Conservation (phyloP, 352 stramenopile species). For the Phytophthora pseudosyringae region DNA sequence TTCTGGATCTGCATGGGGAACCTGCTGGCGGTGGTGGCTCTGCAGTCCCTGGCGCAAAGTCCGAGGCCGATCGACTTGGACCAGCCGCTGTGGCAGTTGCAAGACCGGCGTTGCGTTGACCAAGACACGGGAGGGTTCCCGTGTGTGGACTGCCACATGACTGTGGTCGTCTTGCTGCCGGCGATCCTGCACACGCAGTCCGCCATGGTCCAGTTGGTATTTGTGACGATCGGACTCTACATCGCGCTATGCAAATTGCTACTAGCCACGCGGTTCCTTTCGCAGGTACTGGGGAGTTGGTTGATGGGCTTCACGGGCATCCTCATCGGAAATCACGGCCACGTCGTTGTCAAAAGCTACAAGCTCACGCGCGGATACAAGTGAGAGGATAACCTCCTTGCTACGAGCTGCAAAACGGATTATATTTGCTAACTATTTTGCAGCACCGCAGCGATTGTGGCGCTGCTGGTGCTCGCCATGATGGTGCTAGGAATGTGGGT, state of each 20-base stretch:
- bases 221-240: slow-evolving; percentile 20
- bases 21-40: slow-evolving; percentile 47
- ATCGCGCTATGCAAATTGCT: slow-evolving; percentile 55
- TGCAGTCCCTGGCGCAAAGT: slow-evolving; percentile 56
- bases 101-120: slow-evolving; percentile 42
- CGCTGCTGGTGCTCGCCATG: slow-evolving; percentile 55
- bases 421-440: slow-evolving; percentile 6
- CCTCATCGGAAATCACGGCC: slow-evolving; percentile 64
- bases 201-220: slow-evolving; percentile 34
- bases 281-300: slow-evolving; percentile 68
- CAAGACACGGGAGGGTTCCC: slow-evolving; percentile 63
- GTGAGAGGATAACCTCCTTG: slow-evolving; percentile 27
- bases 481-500: slow-evolving; percentile 68
- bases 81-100: slow-evolving; percentile 29
- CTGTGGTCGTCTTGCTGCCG: slow-evolving; percentile 69
- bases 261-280: slow-evolving; percentile 57
- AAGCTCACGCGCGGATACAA: slow-evolving; percentile 53
- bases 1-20: slow-evolving; percentile 75
- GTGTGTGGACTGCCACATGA: slow-evolving; percentile 81
- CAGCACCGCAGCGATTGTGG: slow-evolving; percentile 53
- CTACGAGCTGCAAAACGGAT: not conserved
- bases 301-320: slow-evolving; percentile 62
- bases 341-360: slow-evolving; percentile 54
- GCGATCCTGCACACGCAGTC: slow-evolving; percentile 53
- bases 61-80: slow-evolving; percentile 65